A percentile compares a stretch with the other conserved stretches of the same genome.
These are phyloP conservation scores for Dittrichia graveolens DNA, from an alignment of 129 eudicot species.

Conservation along the genomic window DNA sequence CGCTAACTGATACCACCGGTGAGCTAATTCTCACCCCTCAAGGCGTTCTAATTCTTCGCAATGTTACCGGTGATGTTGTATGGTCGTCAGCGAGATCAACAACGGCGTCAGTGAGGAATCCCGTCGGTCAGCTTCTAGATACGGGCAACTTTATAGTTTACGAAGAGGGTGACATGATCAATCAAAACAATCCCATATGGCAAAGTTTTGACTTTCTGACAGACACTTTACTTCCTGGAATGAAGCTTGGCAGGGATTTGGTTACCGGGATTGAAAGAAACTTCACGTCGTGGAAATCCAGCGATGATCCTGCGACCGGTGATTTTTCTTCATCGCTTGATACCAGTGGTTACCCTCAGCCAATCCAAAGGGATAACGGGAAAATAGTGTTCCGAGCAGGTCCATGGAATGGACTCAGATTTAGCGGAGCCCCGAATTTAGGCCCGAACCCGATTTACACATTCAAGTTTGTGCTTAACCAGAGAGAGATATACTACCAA, in stretches of 20 bases:
- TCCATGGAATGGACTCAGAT: constrained; percentile 38
- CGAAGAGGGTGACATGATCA: background rate
- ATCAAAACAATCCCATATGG: constrained; percentile 22
- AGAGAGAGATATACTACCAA: constrained; percentile 25
- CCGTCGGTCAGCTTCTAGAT: constrained; percentile 30
- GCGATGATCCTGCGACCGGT: constrained; percentile 20
- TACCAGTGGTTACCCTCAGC: constrained; percentile 33
- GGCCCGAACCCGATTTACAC: constrained; percentile 15
- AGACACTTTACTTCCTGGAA: background rate
- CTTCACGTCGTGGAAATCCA: constrained; percentile 21
- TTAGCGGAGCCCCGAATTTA: constrained; percentile 26
- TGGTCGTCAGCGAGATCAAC: constrained; percentile 33
- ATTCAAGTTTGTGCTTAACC: constrained; percentile 20
- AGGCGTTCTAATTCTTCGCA: constrained; percentile 20
- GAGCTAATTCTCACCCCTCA: constrained; percentile 17
- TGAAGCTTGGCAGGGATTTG: background rate
- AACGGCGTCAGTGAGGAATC: background rate
- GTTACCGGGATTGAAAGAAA: background rate
- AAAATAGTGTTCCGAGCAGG: constrained; percentile 28
- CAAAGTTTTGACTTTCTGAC: constrained; percentile 25
- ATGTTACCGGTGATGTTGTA: constrained; percentile 13
- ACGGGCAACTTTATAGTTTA: constrained; percentile 33
- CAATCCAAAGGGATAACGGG: background rate
- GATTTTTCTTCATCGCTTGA: constrained; percentile 15
- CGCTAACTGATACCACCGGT: constrained; percentile 22